These are phyloP conservation scores for Apiospora phragmitis DNA, from an alignment of 2,329 filamentous ascomycete species.

Conservation along the genomic window DNA sequence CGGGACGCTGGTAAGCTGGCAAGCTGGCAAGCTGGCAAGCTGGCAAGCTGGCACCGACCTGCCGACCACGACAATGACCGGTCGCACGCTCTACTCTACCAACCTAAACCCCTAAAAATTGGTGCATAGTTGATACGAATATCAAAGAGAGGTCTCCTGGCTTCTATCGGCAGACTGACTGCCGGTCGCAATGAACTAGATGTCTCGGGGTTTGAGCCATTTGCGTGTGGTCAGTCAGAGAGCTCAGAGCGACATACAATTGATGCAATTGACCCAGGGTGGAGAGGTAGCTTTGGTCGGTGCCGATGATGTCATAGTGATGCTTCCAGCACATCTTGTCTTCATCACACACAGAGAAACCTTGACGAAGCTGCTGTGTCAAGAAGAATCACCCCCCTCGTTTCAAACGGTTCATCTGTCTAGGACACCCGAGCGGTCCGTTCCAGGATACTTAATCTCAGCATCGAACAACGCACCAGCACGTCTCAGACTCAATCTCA, in stretches of 20 bases:
- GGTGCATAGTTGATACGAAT: too few species aligned
- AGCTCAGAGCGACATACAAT: too few species aligned
- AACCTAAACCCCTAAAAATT: too few species aligned
- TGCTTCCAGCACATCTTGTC: not conserved
- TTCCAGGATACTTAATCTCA: not conserved
- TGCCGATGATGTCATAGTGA: slow-evolving; percentile 1
- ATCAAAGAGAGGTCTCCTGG: too few species aligned
- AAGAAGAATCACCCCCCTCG: not conserved
- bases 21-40: too few species aligned
- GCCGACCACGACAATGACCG: not conserved
- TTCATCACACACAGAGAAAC: not conserved
- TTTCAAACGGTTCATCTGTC: not conserved
- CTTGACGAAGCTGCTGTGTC: not conserved
- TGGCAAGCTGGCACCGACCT: too few species aligned
- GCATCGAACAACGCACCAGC: not conserved
- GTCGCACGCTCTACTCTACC: not conserved
- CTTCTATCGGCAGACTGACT: too few species aligned
- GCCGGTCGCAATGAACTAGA: not conserved
- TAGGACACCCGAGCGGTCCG: not conserved
- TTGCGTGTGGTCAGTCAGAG: too few species aligned
- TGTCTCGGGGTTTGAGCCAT: not conserved
- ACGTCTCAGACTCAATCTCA: not conserved
- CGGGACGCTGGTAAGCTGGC: not conserved
- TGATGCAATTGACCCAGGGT: not conserved
- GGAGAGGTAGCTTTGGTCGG: not conserved